Conservation (phyloP, 768 basidiomycete species). For the Boletus rubroflammeus region DNA sequence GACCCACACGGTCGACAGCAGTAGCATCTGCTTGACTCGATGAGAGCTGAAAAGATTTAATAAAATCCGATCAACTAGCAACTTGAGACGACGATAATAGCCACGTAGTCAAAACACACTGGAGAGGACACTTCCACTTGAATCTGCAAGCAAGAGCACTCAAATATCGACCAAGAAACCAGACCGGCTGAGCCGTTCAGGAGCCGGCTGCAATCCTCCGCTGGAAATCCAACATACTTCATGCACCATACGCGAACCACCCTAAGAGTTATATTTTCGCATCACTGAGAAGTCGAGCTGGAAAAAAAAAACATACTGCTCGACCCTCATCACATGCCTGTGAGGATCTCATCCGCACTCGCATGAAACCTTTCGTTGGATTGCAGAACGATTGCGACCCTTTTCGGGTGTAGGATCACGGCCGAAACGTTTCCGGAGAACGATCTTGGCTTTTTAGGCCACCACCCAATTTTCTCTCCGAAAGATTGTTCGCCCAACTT, state of each 20-base stretch:
- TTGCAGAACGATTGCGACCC: not conserved
- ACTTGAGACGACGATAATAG: not conserved
- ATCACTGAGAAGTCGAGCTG: not conserved
- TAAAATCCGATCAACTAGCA: not conserved
- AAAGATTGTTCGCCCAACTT: slow-evolving; percentile 7
- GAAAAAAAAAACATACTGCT: not conserved
- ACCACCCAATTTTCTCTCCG: not conserved
- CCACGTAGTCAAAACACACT: no score
- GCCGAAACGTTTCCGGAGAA: slow-evolving; percentile 5
- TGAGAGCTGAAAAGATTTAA: not conserved
- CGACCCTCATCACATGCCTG: not conserved
- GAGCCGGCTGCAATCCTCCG: slow-evolving; percentile 2
- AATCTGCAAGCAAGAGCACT: not conserved
- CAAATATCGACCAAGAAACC: not conserved
- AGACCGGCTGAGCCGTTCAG: not conserved
- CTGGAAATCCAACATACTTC: slow-evolving; percentile 8
- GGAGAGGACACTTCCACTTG: not conserved
- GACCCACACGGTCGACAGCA: no score
- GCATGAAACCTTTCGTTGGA: not conserved
- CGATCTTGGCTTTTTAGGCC: not conserved
- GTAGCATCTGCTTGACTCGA: not conserved
- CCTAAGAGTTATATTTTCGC: not conserved
- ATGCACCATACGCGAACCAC: no score
- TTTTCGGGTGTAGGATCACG: slow-evolving; percentile 10
- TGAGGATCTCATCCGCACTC: slow-evolving; percentile 4